A percentile compares a stretch with the other conserved stretches of the same genome.
These are phyloP conservation scores for Nicotiana attenuata DNA, from an alignment of 257 asterid species.

Conservation along the genomic window DNA sequence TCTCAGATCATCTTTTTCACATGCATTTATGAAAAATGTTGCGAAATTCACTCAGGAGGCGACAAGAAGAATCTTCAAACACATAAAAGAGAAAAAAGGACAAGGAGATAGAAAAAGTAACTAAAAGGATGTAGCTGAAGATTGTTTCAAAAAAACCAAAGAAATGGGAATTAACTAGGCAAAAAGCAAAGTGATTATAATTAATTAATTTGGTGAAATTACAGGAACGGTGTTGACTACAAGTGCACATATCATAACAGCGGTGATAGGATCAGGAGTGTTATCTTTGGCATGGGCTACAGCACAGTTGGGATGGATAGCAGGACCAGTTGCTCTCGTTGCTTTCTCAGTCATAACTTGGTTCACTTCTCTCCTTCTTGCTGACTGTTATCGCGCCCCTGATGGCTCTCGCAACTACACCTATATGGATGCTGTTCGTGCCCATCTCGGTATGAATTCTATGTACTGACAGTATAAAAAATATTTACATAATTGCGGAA, in stretches of 20 bases:
- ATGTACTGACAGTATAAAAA: neutral
- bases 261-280: constrained; percentile 80
- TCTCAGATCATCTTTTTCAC: neutral
- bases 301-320: constrained; percentile 71
- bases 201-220: neutral
- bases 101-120: neutral
- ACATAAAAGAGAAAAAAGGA: neutral
- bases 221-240: constrained; percentile 49
- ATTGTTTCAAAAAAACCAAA: constrained; percentile 21
- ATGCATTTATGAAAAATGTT: neutral
- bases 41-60: neutral
- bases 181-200: neutral
- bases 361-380: constrained; percentile 48
- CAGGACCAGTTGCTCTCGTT: constrained; percentile 47
- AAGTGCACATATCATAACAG: constrained; percentile 61
- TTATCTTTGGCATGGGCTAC: constrained; percentile 77
- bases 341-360: constrained; percentile 53
- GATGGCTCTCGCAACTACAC: constrained; percentile 47
- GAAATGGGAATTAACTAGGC: neutral
- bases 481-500: neutral
- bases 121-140: constrained; percentile 47
- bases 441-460: constrained; percentile 37
- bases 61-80: neutral
- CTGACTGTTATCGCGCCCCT: constrained; percentile 48
- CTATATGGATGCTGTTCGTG: constrained; percentile 45